Evolutionary conservation across 2,329 filamentous ascomycete genomes (phyloP).

Genomic region (Alternaria rosae): DNA sequence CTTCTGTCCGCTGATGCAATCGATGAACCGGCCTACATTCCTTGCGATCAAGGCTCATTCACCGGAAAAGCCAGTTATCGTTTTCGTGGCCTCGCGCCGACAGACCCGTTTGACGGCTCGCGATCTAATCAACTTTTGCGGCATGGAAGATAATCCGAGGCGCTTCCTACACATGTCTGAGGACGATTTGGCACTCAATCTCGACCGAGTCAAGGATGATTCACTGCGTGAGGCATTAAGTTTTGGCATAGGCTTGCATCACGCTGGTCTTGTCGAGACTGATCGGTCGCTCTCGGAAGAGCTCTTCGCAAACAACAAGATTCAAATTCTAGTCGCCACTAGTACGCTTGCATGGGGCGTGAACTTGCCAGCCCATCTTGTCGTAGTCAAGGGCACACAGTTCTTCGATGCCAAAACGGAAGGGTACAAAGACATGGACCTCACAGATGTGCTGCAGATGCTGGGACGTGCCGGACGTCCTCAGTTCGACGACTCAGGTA

Average conservation of each 20-base stretch:
- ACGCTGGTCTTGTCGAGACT: constrained; percentile 94
- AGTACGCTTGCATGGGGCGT: constrained; percentile 98
- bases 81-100: constrained; percentile 93
- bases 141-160: constrained; percentile 97
- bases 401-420: constrained; percentile 98
- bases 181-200: constrained; percentile 87
- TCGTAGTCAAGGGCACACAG: constrained; percentile 97
- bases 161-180: constrained; percentile 94
- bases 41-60: constrained; percentile 96
- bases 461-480: constrained; percentile 92
- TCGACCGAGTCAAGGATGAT: constrained; percentile 91
- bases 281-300: constrained; percentile 93
- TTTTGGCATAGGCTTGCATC: constrained; percentile 96
- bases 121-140: constrained; percentile 95
- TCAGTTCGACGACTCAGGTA: constrained; percentile 94
- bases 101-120: constrained; percentile 95
- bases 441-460: constrained; percentile 98
- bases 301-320: constrained; percentile 96
- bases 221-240: constrained; percentile 91
- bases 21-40: constrained; percentile 98
- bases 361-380: constrained; percentile 93
- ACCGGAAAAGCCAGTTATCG: constrained; percentile 95
- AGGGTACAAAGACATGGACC: constrained; percentile 97
- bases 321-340: constrained; percentile 94
- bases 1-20: constrained; percentile 98